Base-by-base conservation (phyloP, 2,329 filamentous ascomycete species). In the Microdochium paspali region DNA sequence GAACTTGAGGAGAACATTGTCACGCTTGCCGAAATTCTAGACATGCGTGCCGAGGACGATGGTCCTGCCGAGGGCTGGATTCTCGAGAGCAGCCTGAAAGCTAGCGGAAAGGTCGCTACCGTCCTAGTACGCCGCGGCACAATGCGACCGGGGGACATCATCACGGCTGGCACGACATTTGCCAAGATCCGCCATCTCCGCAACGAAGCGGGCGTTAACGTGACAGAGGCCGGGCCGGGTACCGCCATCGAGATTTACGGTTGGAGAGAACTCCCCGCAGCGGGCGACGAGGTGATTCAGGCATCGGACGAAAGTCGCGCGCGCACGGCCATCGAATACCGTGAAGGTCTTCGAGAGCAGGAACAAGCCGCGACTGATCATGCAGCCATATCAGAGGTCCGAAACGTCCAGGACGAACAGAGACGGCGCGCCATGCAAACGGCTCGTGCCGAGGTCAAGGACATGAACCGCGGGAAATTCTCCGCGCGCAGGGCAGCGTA, bases 201-300 rank as follows among this genome's bases (percentile, higher is more conserved):
- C 24, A 95, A 96, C 60, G 91, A 97, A 69, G 85, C 85, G 4
- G 91, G 93, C 20, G 67, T 76, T 2, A 73, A 82, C 12, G 70
- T 97, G 15, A 56, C 71, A 1, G 82, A 89, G 64, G 90, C 89
- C 13, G 80, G 83, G 0, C 94, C 93, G 0, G 93, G 93, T 30
- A 93, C 84, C 24, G 90, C 94, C 0, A 87, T 95, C 3, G 89
- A 97, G 65, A 80, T 98, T 20, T 82, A 96, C 52, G 93, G 93
- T n/a, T 98, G 93, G 93, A 83, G 84, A 56, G 86, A 89, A 30
- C 65, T 79, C 6, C 91, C 93, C 1, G 76, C 79, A 23, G 91
- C 93, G 1, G 94, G 94, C 45, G 87, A 94, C 57, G 82, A 89
- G 68, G 84, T 95, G 9, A 73, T 98, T 1, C 87, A 97, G 67